Base-by-base conservation (phyloP, 768 basidiomycete species). In the Leccinum boreale region DNA sequence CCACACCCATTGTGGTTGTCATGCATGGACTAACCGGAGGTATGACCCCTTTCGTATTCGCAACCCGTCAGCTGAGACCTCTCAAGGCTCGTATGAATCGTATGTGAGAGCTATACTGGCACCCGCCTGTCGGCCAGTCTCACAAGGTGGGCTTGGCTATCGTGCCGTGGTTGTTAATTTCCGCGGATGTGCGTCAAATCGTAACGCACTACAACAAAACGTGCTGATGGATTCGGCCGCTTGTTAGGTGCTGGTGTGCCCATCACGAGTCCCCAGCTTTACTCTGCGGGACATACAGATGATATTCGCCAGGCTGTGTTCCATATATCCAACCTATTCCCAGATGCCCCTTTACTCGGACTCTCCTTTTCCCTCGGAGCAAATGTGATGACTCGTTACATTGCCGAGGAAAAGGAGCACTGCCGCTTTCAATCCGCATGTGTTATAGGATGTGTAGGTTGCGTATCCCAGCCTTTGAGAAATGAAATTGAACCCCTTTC, bases 321-420 rank as follows among this genome's bases (percentile, higher is more conserved):
- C 63, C 89, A 90, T 74, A 83, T 98, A 54, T 79, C 85, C 2
- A 72, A 82, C 50, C 69, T 72, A 59, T 95, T 87, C 65, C 95
- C 96, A 2, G 74, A 79, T 10, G 92, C 96, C 0, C 90, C 88
- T 4, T 75, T 98, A 36, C 73, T 96, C 17, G 96, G 91, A 14
- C 73, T 97, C 10, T 93, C 95, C 7, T 98, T 96, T 77, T 97
- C 94, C 4, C 82, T 99, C 36, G 97, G 96, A 45, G 90, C 94
- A 45, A 93, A 92, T 69, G 89, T 98, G 35, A 74, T 98, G 64
- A 89, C 93, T 33, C 82, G 92, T 60, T 97, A 97, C 71, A 75
- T 95, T 52, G 93, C 89, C 5, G 89, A 96, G 74, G 90, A 96
- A 68, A 86, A 89, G 14, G 77, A 77, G 36, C 65, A 75, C 21